Conservation (phyloP, 2,329 filamentous ascomycete genomes). For the Epichloe brachyelytri region DNA sequence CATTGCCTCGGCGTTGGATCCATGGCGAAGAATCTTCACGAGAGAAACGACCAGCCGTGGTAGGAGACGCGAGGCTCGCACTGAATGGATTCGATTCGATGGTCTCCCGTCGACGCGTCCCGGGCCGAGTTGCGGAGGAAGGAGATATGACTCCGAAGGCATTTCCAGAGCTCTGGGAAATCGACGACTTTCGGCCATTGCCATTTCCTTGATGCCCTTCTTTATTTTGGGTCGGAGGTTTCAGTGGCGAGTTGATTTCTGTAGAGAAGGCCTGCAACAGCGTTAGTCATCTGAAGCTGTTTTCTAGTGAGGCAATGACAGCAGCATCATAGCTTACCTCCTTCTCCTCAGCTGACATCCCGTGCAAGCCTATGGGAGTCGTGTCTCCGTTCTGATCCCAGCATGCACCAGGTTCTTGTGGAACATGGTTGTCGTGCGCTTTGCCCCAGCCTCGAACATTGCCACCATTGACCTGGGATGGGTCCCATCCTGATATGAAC, state of each 20-base stretch:
- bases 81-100: slow-evolving; percentile 52
- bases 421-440: slow-evolving; percentile 56
- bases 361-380: slow-evolving; percentile 58
- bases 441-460: slow-evolving; percentile 62
- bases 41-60: slow-evolving; percentile 41
- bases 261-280: slow-evolving; percentile 55
- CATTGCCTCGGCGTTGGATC: slow-evolving; percentile 40
- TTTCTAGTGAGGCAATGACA: slow-evolving; percentile 3
- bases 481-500: slow-evolving; percentile 68
- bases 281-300: not conserved
- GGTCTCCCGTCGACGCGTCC: slow-evolving; percentile 72
- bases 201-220: slow-evolving; percentile 43
- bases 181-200: slow-evolving; percentile 67
- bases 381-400: slow-evolving; percentile 67
- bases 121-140: slow-evolving; percentile 55
- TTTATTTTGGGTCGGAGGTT: slow-evolving; percentile 68
- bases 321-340: slow-evolving; percentile 28
- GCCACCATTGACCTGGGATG: slow-evolving; percentile 54
- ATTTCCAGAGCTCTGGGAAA: slow-evolving; percentile 56
- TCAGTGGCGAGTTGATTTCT: slow-evolving; percentile 89
- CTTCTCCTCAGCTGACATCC: slow-evolving; percentile 52
- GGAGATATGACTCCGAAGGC: slow-evolving; percentile 63
- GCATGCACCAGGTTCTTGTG: slow-evolving; percentile 77
- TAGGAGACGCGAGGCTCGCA: slow-evolving; percentile 46
- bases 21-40: slow-evolving; percentile 51